Base-by-base conservation (phyloP, 2,329 filamentous ascomycete species). In the Hirsutella rhossiliensis region DNA sequence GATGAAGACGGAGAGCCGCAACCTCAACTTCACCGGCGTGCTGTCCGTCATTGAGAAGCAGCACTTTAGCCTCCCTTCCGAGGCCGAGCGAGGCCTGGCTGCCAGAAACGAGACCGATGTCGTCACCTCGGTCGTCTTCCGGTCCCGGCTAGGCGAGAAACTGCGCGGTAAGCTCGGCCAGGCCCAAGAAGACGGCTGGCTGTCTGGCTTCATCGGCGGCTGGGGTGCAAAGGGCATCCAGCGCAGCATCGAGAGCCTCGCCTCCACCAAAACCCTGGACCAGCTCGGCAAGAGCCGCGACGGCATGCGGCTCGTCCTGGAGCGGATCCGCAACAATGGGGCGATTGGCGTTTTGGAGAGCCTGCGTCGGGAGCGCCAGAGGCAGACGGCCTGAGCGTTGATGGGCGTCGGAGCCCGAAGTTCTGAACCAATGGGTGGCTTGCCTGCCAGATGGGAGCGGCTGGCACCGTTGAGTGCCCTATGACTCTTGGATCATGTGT, bases 1-100 rank as follows among this genome's bases (percentile, higher is more conserved):
- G 78, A 89, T 92, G 84, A 75, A 77, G 58, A 87, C 84, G 0
- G 84, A 90, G 65, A 86, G 80, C 55, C 75, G 78, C 50, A 92
- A 92, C 55, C 70, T 92, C 43, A 87, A 90, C 62, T 90, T 84
- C 64, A 86, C 84, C 5, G 83, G 85, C 47, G 82, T 92, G 17
- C 65, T 92, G 34, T 85, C 80, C 40, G 84, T 92, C 12, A 71
- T 88, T 18, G 86, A 92, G 65, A 72, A 78, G 52, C 86, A 92
- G 58, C 66, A 75, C 45, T 92, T 87, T 62, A 71, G 68, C 28
- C 53, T 63, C 3, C 66, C 70, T 11, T 46, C 53, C 23, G 52
- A 58, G 5, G 48, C 52, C 6, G 51, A 56, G 17, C 29, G 43
- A 4, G 46, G 57, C 17, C 52, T 56, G 11, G 47, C 57, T 12